Percentiles rank a stretch among this genome's conserved stretches.
These are phyloP conservation scores for Prunus persica DNA, from an alignment of 306 rosid genomes.

Conservation along the genomic window Prunus_persica_NCBIv2 NC_034016.1:21627501-21628000, in stretches of 20 bases:
- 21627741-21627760: neutral
- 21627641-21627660: slow-evolving; percentile 83
- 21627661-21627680: slow-evolving; percentile 54
- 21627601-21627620: slow-evolving; percentile 79
- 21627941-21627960: neutral
- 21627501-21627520: too few species aligned
- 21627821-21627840: slow-evolving; percentile 1
- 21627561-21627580: neutral
- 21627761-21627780: neutral
- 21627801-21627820: neutral
- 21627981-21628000: slow-evolving; percentile 23
- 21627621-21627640: slow-evolving; percentile 80
- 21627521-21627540: neutral
- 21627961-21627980: neutral
- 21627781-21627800: slow-evolving; percentile 5
- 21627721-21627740: slow-evolving; percentile 15
- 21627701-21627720: slow-evolving; percentile 34
- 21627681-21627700: slow-evolving; percentile 56
- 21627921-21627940: neutral
- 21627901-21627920: neutral
- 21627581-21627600: slow-evolving; percentile 22
- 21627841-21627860: neutral
- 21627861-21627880: neutral
- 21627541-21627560: neutral
- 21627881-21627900: neutral